Conservation (phyloP, 176 grass and related monocot species). For the Juncus effusus region DNA sequence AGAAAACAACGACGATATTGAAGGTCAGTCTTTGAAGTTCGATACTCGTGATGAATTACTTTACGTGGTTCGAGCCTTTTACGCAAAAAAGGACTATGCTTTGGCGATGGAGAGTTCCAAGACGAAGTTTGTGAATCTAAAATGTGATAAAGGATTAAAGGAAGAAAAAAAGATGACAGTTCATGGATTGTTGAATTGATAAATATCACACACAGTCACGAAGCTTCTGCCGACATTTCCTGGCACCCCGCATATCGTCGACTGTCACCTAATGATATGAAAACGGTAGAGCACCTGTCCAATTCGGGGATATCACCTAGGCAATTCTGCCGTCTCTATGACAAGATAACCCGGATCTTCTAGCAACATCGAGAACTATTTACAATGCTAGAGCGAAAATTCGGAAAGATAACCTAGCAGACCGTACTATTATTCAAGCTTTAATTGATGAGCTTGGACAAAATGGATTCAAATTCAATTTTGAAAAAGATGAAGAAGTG, state of each 20-base stretch:
- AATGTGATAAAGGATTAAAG: background rate
- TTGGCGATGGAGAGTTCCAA: too few species aligned
- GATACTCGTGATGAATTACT: too few species aligned
- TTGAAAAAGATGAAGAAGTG: slow-evolving; percentile 4
- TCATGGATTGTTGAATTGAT: slow-evolving; percentile 15
- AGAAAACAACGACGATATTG: too few species aligned
- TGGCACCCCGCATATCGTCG: slow-evolving; percentile 2
- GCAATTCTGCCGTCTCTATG: slow-evolving; percentile 15
- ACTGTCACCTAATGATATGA: slow-evolving; percentile 1
- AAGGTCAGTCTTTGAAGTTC: too few species aligned
- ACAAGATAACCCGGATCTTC: slow-evolving; percentile 15
- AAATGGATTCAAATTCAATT: slow-evolving; percentile 21
- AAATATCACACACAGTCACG: slow-evolving; percentile 16
- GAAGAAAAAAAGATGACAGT: background rate
- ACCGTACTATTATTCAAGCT: slow-evolving; percentile 7
- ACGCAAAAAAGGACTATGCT: too few species aligned
- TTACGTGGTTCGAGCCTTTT: too few species aligned
- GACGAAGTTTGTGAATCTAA: too few species aligned
- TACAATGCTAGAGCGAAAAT: slow-evolving; percentile 20
- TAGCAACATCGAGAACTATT: slow-evolving; percentile 19
- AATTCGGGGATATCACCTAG: slow-evolving; percentile 19
- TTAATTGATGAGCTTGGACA: slow-evolving; percentile 18
- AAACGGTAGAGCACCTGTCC: slow-evolving; percentile 12
- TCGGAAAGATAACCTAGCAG: slow-evolving; percentile 10
- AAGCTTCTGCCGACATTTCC: slow-evolving; percentile 13